Evolutionary conservation across 2,329 filamentous ascomycete species (phyloP), one percentile per base, ranked within the genome.

Genomic region (Nigrograna mackinnonii): DNA sequence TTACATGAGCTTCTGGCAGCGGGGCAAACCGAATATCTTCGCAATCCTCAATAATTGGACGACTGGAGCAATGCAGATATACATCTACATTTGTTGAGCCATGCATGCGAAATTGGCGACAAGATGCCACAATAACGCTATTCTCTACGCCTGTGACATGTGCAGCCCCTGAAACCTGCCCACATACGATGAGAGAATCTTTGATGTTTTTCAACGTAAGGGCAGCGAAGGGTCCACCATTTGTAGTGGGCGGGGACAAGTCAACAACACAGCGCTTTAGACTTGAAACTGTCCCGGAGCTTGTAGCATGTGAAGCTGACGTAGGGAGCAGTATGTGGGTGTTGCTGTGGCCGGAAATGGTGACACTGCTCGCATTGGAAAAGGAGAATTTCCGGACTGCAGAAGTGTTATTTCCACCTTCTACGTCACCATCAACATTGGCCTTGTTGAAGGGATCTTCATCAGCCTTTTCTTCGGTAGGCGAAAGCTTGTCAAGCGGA

Each of bases 1-100:
- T 72, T 71, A 91, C 86, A 71, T 88, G 91, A 46, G 68, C 69
- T 17, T 72, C 67, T 0, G 91, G 91, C 20, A 95, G 73, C 11
- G 85, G 84, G 14, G 89, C 86, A 68, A 99, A 96, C 9, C 85
- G 79, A 62, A 99, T 81, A 12, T 77, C 79, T 18, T 71, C 78
- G 64, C 92, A 97, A 53, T 94, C 86, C 68, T 99, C 94, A 50
- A 99, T 95, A 55, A 99, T 96, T 0, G 94, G 94, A 48, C 91
- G 84, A 57, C 89, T 94, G 1, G 78, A 76, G 62, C 88, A 91
- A 52, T 86, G 80, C 44, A 99, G 75, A 64, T 97, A 97, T 9
- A 99, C 78, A 52, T 89, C 83, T 24, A 95, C 87, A 47, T 91
- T 80, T 33, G 74, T 77, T 61, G 89, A 95, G 52, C 92, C 87